These are phyloP conservation scores for Candida sojae DNA, from an alignment of 1,139 yeast genomes.

Conservation along the genomic window DNA sequence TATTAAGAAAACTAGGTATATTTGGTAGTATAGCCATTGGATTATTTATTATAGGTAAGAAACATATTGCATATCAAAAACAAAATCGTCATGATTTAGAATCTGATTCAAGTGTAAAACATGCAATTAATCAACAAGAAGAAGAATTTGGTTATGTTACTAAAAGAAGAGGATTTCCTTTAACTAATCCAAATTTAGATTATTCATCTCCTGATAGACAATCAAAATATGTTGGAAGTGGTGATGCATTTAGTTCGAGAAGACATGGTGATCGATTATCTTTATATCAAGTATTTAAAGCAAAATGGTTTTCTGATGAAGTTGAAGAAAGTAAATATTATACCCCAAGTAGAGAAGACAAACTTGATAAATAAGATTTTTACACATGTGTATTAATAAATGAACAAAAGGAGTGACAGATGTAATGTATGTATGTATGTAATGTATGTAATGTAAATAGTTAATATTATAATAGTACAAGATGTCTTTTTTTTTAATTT, in stretches of 20 bases:
- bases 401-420: background rate
- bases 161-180: conserved; percentile 41
- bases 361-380: conserved; percentile 9
- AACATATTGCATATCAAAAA: conserved; percentile 36
- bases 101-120: conserved; percentile 40
- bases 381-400: background rate
- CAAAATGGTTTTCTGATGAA: conserved; percentile 17
- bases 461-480: background rate
- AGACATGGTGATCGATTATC: conserved; percentile 49
- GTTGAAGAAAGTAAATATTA: conserved; percentile 15
- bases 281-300: conserved; percentile 31
- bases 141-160: conserved; percentile 32
- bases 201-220: conserved; percentile 35
- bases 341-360: conserved; percentile 15
- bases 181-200: conserved; percentile 28
- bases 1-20: conserved; percentile 37
- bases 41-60: conserved; percentile 36
- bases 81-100: conserved; percentile 39
- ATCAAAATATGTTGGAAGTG: conserved; percentile 68
- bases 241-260: conserved; percentile 57
- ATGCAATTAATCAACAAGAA: conserved; percentile 12
- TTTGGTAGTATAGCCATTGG: conserved; percentile 34
- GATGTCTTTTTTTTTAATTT: no score
- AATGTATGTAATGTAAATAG: conserved; percentile 5
- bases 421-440: background rate